These are phyloP conservation scores for Salix viminalis DNA, from an alignment of 345 rosid genomes.

Conservation along the genomic window DNA sequence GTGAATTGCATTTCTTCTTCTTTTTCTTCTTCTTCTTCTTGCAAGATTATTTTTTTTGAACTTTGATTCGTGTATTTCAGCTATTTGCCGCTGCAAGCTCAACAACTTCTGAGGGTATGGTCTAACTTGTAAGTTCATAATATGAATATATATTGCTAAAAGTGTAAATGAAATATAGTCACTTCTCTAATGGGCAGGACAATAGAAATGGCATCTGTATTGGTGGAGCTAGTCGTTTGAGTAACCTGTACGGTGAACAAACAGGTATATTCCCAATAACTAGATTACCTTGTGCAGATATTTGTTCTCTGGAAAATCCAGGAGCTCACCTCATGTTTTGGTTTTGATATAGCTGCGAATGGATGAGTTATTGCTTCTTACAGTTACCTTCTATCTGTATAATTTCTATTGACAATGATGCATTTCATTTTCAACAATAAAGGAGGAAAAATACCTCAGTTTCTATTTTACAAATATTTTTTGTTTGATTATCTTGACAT, in stretches of 20 bases:
- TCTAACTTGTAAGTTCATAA: not conserved
- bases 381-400: not conserved
- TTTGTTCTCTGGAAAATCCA: not conserved
- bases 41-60: not conserved
- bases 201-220: not conserved
- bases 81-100: constrained; percentile 11
- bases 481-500: not conserved
- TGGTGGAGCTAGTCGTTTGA: not conserved
- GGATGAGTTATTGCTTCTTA: not conserved
- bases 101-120: constrained; percentile 12
- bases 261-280: constrained; percentile 1
- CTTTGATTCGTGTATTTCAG: constrained; percentile 18
- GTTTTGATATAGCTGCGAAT: not conserved
- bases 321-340: not conserved
- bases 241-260: not conserved
- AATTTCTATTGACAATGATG: not conserved
- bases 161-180: not conserved
- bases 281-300: constrained; percentile 16
- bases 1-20: not conserved
- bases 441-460: no score
- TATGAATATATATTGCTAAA: not conserved
- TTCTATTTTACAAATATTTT: no score
- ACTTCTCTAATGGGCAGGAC: constrained; percentile 11
- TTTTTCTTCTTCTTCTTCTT: no score
- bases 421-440: not conserved